A percentile compares a stretch with the other conserved stretches of the same genome.
These are phyloP conservation scores for Kluyveromyces dobzhanskii DNA, from an alignment of 805 yeast genomes.

Conservation along the genomic window DNA sequence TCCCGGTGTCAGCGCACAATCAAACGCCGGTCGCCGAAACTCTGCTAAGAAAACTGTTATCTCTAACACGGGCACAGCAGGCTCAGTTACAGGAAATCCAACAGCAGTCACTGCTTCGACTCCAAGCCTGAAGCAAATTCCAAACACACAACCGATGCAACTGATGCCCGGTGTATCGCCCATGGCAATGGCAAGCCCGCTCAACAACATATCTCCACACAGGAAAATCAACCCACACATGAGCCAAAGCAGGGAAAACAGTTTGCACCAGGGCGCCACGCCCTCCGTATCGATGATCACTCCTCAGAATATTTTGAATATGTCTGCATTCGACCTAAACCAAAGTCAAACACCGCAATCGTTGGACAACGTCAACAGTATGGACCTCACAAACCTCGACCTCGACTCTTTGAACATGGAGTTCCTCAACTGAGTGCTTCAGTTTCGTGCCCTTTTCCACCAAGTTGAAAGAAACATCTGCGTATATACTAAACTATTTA, in stretches of 20 bases:
- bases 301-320: slow-evolving; percentile 9
- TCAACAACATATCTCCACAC: slow-evolving; percentile 17
- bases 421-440: slow-evolving; percentile 19
- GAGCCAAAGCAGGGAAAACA: neutral
- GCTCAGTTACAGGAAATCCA: no score
- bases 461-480: no score
- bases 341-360: slow-evolving; percentile 7
- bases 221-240: neutral
- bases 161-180: slow-evolving; percentile 16
- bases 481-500: neutral
- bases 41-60: no score
- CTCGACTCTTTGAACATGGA: slow-evolving; percentile 25
- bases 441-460: no score
- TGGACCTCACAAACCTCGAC: slow-evolving; percentile 22
- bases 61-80: no score
- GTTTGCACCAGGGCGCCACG: neutral
- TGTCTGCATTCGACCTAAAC: slow-evolving; percentile 9
- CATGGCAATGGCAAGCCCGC: slow-evolving; percentile 17
- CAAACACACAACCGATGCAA: slow-evolving; percentile 12
- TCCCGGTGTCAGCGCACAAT: no score
- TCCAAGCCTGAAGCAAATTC: slow-evolving; percentile 4
- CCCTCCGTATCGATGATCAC: slow-evolving; percentile 4
- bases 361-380: slow-evolving; percentile 3
- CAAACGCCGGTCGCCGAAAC: no score
- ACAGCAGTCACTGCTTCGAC: neutral